Evolutionary conservation across 202 grass and related monocot genomes (phyloP), one percentile per base, ranked within the genome.

Genomic region (Tripidium arundinaceum): DNA sequence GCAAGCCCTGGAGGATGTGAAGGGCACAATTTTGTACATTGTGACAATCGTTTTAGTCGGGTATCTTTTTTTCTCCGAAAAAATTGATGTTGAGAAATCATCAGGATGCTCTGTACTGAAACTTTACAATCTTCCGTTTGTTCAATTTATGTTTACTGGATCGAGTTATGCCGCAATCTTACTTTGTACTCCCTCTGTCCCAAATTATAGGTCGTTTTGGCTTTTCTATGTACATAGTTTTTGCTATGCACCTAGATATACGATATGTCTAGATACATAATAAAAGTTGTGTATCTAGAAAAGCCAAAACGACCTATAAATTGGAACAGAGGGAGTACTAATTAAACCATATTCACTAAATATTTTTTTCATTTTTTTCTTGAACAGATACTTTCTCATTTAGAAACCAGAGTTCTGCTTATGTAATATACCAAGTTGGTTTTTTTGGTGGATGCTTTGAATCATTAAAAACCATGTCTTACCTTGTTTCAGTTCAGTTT

Each of bases 401-500:
- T 34, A 77, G 16, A 58, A 76, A 76, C 15, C 2, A 79, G 40
- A 21, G 57, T 50, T 29, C 55, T 58, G 29, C 19, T 57, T 70
- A 38, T 75, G 42, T 36, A 40, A 50, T 45, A 69, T 54, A 36
- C 19, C 7, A 7, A 27, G 18, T 3, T 36, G 38, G 5, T 38
- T 28, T 43, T 68, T 41, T 55, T 75, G 3, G 14, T 62, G 27
- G 8, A 70, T 77, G 16, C 40, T 28, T 69, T 59, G 12, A 86
- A 67, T 75, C 21, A 38, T 77, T 70, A 1, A 62, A 38, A 79
- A 63, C 50, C 52, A 83, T 83, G n/a, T 47, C 5, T 63, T 31
- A 18, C 40, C 52, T 27, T 79, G n/a, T 81, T 93, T 87, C 93
- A 99, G 96, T 87, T 99, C 92, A 86, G 86, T 99, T 84, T 99